A percentile compares a stretch with the other conserved stretches of the same genome.
phyloP scores from a whole-genome alignment of 305 asterid genomes.

The Ajuga reptans region DNA sequence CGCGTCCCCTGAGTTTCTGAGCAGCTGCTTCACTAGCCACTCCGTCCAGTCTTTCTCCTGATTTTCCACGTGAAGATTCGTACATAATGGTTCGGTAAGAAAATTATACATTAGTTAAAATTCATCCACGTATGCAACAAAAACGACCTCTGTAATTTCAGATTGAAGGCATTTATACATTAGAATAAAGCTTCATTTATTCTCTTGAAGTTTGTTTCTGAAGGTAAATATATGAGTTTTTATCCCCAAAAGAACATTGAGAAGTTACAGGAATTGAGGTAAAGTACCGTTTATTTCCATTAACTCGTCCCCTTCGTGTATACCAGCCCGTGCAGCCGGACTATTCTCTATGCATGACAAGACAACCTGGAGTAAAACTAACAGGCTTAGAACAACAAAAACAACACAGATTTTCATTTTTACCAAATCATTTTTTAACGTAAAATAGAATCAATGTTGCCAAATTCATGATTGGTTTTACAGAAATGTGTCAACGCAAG shows the following conservation, averaged over 20 bases:
- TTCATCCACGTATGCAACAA: too few species aligned
- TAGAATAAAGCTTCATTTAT: too few species aligned
- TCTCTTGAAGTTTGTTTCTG: not conserved
- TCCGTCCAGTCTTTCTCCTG: slow-evolving; percentile 77
- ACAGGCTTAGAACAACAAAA: not conserved
- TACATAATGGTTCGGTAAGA: not conserved
- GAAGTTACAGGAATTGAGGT: not conserved
- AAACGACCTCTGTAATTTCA: too few species aligned
- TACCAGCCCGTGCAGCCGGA: slow-evolving; percentile 97
- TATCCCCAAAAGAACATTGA: not conserved
- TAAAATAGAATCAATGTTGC: not conserved
- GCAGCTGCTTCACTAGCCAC: slow-evolving; percentile 86
- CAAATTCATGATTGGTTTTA: not conserved
- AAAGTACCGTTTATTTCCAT: slow-evolving; percentile 74
- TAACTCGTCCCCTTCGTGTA: slow-evolving; percentile 84
- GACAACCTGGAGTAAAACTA: slow-evolving; percentile 50
- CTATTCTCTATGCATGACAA: slow-evolving; percentile 75
- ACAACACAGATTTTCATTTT: too few species aligned
- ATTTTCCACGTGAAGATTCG: slow-evolving; percentile 12
- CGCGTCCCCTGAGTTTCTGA: slow-evolving; percentile 82
- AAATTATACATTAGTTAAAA: not conserved
- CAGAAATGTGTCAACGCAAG: not conserved
- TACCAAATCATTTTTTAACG: not conserved
- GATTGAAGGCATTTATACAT: too few species aligned
- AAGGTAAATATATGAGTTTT: not conserved